These are phyloP conservation scores for Aspergillus versicolor DNA, from an alignment of 2,329 filamentous ascomycete species.

Conservation along the genomic window DNA sequence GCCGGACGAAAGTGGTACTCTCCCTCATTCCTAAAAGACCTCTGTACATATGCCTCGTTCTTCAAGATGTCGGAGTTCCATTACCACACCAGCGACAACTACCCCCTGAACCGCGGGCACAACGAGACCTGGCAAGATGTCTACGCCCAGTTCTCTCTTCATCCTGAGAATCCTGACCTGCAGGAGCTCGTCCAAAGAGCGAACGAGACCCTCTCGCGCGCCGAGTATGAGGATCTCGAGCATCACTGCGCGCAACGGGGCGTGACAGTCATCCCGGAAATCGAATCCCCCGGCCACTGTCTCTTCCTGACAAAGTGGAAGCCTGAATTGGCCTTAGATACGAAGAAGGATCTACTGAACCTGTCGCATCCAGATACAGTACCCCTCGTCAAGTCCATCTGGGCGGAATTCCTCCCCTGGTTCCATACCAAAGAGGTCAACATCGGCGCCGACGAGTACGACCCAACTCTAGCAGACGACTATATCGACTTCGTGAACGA, in stretches of 20 bases:
- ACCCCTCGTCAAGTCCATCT: slow-evolving; percentile 54
- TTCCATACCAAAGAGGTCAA: slow-evolving; percentile 57
- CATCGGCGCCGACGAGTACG: slow-evolving; percentile 59
- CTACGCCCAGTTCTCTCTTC: slow-evolving; percentile 57
- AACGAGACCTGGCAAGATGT: slow-evolving; percentile 49
- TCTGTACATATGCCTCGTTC: slow-evolving; percentile 61
- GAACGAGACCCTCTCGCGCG: slow-evolving; percentile 57
- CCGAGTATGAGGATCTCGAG: slow-evolving; percentile 55
- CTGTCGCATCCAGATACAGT: slow-evolving; percentile 56
- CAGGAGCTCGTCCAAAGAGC: slow-evolving; percentile 47
- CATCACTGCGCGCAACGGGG: slow-evolving; percentile 53
- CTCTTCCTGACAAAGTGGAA: slow-evolving; percentile 60
- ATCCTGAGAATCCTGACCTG: slow-evolving; percentile 46
- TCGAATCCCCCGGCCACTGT: slow-evolving; percentile 60
- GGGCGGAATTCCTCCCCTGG: slow-evolving; percentile 57
- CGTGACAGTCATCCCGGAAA: slow-evolving; percentile 60
- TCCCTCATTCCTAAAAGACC: slow-evolving; percentile 53
- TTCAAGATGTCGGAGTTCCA: slow-evolving; percentile 63
- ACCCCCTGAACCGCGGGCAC: slow-evolving; percentile 51
- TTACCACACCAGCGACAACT: slow-evolving; percentile 59
- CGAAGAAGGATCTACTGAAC: slow-evolving; percentile 54
- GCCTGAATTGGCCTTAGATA: slow-evolving; percentile 51
- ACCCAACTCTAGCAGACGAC: slow-evolving; percentile 43
- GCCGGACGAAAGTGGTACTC: slow-evolving; percentile 58
- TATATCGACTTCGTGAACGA: slow-evolving; percentile 57